Conservation (phyloP, 768 basidiomycete species). For the Krasilnikovozyma curviuscula region DNA sequence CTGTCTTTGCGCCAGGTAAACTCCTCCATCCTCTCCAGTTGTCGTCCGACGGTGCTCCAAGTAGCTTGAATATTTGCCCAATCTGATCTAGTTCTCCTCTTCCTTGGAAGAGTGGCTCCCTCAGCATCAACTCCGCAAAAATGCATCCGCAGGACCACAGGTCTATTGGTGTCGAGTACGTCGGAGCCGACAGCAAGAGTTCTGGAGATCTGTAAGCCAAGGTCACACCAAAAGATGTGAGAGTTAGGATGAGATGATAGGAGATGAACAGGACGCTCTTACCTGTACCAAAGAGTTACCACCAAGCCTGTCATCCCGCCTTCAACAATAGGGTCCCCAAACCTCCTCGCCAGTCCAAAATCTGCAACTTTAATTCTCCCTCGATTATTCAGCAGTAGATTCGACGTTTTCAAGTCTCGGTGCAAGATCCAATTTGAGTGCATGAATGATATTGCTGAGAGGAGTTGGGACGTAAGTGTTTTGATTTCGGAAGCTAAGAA, state of each 20-base stretch:
- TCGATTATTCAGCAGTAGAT: constrained; percentile 94
- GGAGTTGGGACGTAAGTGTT: constrained; percentile 77
- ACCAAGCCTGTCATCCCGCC: constrained; percentile 96
- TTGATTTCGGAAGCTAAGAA: constrained; percentile 98
- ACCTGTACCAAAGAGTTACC: constrained; percentile 98
- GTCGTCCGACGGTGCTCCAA: constrained; percentile 72
- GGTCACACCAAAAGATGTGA: too few species aligned
- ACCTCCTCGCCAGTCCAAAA: constrained; percentile 86
- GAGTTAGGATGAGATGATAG: too few species aligned
- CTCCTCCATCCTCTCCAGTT: constrained; percentile 70
- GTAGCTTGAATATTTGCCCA: constrained; percentile 73
- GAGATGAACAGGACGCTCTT: constrained; percentile 23
- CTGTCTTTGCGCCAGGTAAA: constrained; percentile 61
- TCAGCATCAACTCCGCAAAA: constrained; percentile 83
- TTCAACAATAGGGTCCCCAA: constrained; percentile 89
- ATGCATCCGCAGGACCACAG: constrained; percentile 99
- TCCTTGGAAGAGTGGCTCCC: constrained; percentile 95
- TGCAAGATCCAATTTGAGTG: constrained; percentile 97
- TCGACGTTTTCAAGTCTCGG: constrained; percentile 91
- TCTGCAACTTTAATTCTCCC: constrained; percentile 98
- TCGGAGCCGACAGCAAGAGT: constrained; percentile 76
- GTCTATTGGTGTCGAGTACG: constrained; percentile 87
- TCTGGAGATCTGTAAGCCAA: constrained; percentile 59
- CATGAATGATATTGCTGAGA: constrained; percentile 82
- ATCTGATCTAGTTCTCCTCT: constrained; percentile 83